Base-by-base conservation (phyloP, 345 rosid species). In the Schrenkiella parvula region DNA sequence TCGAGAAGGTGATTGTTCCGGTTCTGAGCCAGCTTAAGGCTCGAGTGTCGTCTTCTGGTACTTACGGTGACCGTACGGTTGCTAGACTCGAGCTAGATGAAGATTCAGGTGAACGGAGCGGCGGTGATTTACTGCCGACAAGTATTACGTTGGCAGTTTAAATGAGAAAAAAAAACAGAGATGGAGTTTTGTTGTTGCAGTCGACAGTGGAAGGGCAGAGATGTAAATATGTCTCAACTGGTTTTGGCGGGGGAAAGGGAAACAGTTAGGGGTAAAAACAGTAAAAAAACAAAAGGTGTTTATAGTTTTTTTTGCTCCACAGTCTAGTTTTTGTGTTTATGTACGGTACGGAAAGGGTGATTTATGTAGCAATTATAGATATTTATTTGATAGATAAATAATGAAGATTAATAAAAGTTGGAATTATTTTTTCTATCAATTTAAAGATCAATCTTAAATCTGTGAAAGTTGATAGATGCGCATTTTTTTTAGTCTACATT, bases 1-100 rank as follows among this genome's bases (percentile, higher is more conserved):
- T 77, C 0, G 91, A 92, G 50, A 83, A 76, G 26, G 89, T 74
- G 42, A 32, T 95, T 61, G 85, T 80, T 73, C 96, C 98, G 0
- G 85, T 84, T 73, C 50, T 95, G 29, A 87, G 82, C 31, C 88
- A 84, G 78, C 87, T 95, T 6, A 76, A 76, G 47, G 29, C 76
- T 64, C 54, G 80, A 64, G 71, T 76, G 37, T 47, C 66, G 4
- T 44, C 75, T 35, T 63, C 75, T n/a, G 76, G 76, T 44, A 75
- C 52, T 43, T 52, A 54, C 8, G 70, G 75, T 55, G 79, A 76
- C 43, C 61, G 79, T 9, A 69, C 54, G 5, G 71, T 76, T 63
- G 79, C 66, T 55, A 31, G 79, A 19, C 71, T 76, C 6, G 79
- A 76, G 75, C 46, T 76, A 19, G 75, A 76, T 62, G 71, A 76